Conservation (phyloP, 1,284 basidiomycete genomes). For the Puccinia novopanici region DNA sequence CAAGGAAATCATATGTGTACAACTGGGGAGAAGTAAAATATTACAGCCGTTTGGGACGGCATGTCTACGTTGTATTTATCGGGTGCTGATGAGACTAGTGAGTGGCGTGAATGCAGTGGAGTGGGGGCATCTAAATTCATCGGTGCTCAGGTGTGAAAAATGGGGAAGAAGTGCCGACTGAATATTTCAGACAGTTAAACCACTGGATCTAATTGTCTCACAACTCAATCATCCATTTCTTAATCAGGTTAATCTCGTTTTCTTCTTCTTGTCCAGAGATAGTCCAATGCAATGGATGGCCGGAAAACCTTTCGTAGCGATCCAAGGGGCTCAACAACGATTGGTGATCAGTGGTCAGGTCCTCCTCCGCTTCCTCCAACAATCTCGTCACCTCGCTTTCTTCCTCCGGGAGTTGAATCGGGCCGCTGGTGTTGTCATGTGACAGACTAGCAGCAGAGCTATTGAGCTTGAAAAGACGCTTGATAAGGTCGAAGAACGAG, state of each 20-base stretch:
- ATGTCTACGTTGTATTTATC: too few species aligned
- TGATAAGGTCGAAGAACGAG: conserved; percentile 37
- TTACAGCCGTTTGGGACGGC: too few species aligned
- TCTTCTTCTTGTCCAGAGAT: conserved; percentile 22
- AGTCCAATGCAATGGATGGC: conserved; percentile 39
- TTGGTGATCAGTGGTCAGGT: conserved; percentile 17
- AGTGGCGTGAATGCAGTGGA: too few species aligned
- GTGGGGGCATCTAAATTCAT: not conserved
- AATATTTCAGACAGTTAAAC: too few species aligned
- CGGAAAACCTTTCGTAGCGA: conserved; percentile 33
- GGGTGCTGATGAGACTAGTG: too few species aligned
- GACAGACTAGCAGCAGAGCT: not conserved
- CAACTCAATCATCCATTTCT: conserved; percentile 33
- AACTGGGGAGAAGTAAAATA: too few species aligned
- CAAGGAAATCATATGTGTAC: too few species aligned
- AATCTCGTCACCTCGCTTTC: conserved; percentile 28
- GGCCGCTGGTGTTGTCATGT: not conserved
- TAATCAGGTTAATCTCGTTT: conserved; percentile 20
- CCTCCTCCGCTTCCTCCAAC: conserved; percentile 39
- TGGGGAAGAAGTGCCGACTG: not conserved
- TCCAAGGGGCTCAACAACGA: not conserved
- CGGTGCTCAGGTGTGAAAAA: not conserved
- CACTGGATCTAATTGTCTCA: not conserved
- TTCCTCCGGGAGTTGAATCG: conserved; percentile 34
- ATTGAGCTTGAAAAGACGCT: conserved; percentile 25